Conservation (phyloP, 129 eudicot species). For the Flaveria robusta region DNA sequence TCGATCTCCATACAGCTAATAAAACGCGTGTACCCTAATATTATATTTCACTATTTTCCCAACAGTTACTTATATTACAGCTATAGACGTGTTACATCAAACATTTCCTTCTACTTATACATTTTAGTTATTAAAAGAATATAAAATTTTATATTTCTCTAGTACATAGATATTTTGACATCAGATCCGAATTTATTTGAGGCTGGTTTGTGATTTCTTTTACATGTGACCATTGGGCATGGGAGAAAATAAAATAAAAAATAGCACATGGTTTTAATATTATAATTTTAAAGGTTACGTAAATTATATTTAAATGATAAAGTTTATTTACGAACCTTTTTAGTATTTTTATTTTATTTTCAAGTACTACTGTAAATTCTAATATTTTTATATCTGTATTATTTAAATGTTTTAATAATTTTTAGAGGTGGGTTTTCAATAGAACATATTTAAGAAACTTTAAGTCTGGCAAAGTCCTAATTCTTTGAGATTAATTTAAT, state of each 20-base stretch:
- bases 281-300: neutral
- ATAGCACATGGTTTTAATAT: conserved; percentile 15
- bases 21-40: too few relatives aligned
- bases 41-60: too few relatives aligned
- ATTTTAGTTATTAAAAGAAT: too few relatives aligned
- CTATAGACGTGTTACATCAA: too few relatives aligned
- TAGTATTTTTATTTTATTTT: neutral
- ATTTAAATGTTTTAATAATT: too few relatives aligned
- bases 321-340: neutral
- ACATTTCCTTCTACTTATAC: too few relatives aligned
- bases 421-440: too few relatives aligned
- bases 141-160: neutral
- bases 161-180: neutral
- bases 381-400: too few relatives aligned
- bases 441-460: too few relatives aligned
- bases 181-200: conserved; percentile 24
- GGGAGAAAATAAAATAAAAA: neutral
- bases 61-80: too few relatives aligned
- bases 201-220: conserved; percentile 11
- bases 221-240: conserved; percentile 21
- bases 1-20: too few relatives aligned
- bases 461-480: neutral
- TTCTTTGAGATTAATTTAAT: neutral
- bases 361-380: too few relatives aligned
- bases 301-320: neutral